Base-by-base conservation (phyloP, 169 alveolate genomes). In the Plasmodium inui region DNA sequence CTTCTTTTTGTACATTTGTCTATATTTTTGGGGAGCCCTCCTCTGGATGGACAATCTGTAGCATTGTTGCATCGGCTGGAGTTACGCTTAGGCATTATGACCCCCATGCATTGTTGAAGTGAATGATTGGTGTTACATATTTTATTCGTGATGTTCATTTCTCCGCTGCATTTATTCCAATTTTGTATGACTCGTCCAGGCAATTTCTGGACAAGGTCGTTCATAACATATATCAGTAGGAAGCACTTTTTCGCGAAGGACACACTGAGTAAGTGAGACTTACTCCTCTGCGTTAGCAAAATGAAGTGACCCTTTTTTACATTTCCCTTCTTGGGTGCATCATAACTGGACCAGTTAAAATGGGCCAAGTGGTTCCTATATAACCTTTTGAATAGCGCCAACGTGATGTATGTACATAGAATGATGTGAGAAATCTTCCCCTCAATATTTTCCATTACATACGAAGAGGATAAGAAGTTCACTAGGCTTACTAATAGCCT, bases 381-480 rank as follows among this genome's bases (percentile, higher is more conserved):
- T 39, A 88, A 26, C 37, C 44, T 34, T 12, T 79, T 28, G 34
- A 88, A 72, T 44, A 88, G 34, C 7, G 32, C 53, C 17, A 46
- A 88, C 70, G 76, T 79, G 32, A 53, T 79, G 73, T 88, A 88
- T 5, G 72, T 46, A 30, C 88, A 79, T 37, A 79, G 39, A 1
- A 37, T 8, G 22, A 88, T 44, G 30, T 70, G n/a, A 17, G 61
- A n/a, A 39, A 46, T 67, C 0, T 79, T 88, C 53, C 28, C 32
- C 53, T 78, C 44, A 5, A 88, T n/a, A 79, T 55, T 79, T 19
- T 37, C 71, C 34, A 79, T 19, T 14, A 80, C 1, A 88, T 88
- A 88, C 0, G 89, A 76, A 26, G 94, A 88, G 12, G 94, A 88
- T 14, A 88, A 67, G 28, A 71, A 88, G 71, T 57, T 88, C 67